Conservation (phyloP, 371 early-diverging fungal species). For the Rhizopus stolonifer region DNA sequence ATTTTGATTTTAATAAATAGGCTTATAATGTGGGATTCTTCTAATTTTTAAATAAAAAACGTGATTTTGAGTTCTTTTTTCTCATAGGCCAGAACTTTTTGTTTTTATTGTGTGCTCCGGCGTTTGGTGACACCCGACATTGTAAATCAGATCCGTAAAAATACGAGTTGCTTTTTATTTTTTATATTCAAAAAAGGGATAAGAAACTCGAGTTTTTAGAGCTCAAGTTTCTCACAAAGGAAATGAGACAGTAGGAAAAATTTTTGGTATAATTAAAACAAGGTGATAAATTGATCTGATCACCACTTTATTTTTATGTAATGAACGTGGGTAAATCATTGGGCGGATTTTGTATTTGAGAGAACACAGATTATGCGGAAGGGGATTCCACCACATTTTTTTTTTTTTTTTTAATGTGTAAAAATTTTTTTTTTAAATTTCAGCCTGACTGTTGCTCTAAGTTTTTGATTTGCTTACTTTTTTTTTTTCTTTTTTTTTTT, state of each 20-base stretch:
- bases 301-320: not conserved
- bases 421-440: not conserved
- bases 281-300: not conserved
- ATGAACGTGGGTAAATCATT: not conserved
- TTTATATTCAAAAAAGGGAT: not conserved
- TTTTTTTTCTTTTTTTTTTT: not conserved
- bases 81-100: not conserved
- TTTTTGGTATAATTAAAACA: too few species aligned
- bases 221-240: too few species aligned
- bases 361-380: not conserved
- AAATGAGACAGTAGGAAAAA: too few species aligned
- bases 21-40: too few species aligned
- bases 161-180: not conserved
- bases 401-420: too few species aligned
- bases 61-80: not conserved
- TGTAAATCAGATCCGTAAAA: conserved; percentile 1
- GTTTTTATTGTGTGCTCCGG: not conserved
- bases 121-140: not conserved
- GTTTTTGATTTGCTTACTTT: conserved; percentile 2
- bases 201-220: not conserved
- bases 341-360: not conserved
- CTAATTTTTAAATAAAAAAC: not conserved
- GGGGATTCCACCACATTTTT: not conserved
- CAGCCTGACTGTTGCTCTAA: not conserved
- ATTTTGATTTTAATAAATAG: too few species aligned